Evolutionary conservation across 2,329 filamentous ascomycete species (phyloP).

Genomic region (Talaromyces sp.): DNA sequence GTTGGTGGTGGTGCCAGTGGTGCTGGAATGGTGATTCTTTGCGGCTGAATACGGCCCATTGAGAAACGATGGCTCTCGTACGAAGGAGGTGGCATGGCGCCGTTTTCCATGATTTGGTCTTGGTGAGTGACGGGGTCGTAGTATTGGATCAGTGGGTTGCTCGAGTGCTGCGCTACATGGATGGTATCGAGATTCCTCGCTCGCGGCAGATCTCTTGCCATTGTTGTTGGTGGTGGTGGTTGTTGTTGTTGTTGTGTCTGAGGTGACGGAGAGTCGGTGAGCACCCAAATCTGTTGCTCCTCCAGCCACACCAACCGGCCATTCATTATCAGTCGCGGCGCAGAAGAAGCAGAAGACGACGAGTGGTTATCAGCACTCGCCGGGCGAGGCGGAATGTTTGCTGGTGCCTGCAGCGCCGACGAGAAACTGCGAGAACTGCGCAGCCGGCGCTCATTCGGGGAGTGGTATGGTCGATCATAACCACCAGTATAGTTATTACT

Average conservation of each 20-base stretch:
- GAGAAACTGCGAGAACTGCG: constrained; percentile 6
- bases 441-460: not conserved
- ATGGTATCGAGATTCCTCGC: not conserved
- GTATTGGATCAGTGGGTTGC: not conserved
- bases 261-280: not conserved
- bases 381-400: constrained; percentile 6
- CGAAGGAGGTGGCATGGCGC: constrained; percentile 17
- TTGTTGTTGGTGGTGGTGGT: not conserved
- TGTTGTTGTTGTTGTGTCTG: not conserved
- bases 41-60: not conserved
- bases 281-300: constrained; percentile 23
- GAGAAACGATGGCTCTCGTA: constrained; percentile 23
- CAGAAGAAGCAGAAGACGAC: not conserved
- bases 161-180: not conserved
- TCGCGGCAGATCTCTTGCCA: not conserved
- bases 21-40: not conserved
- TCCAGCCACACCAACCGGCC: constrained; percentile 25
- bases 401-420: constrained; percentile 1
- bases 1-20: not conserved
- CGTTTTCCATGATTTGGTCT: not conserved
- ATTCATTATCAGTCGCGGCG: constrained; percentile 8
- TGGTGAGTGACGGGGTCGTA: not conserved
- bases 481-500: not conserved
- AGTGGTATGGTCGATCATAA: not conserved
- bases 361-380: constrained; percentile 1